phyloP scores from a whole-genome alignment of 1,284 basidiomycete genomes.

The Apiotrichum porosum region DNA sequence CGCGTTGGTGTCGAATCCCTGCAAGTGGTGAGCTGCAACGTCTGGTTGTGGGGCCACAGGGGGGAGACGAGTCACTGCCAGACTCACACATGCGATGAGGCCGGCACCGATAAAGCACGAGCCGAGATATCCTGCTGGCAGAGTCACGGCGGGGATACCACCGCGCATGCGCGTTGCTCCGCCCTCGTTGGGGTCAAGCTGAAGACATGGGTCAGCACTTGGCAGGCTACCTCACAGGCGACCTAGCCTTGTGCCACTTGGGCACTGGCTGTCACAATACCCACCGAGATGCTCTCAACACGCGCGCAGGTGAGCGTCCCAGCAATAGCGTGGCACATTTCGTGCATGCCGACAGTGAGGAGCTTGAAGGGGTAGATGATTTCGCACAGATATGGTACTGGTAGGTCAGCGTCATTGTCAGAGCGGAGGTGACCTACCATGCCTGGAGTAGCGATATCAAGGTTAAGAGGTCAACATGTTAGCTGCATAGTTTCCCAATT shows the following conservation, averaged over 20 bases:
- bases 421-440: background rate
- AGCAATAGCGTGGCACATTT: conserved; percentile 72
- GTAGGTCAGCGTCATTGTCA: too few relatives aligned
- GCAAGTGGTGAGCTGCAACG: background rate
- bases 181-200: conserved; percentile 67
- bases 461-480: too few relatives aligned
- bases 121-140: conserved; percentile 86
- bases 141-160: conserved; percentile 69
- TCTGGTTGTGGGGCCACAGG: too few relatives aligned
- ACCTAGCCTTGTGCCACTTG: conserved; percentile 23
- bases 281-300: conserved; percentile 74
- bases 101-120: conserved; percentile 84
- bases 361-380: conserved; percentile 91
- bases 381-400: conserved; percentile 41
- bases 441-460: too few relatives aligned
- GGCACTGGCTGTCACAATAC: too few relatives aligned
- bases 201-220: conserved; percentile 61
- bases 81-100: conserved; percentile 70
- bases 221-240: too few relatives aligned
- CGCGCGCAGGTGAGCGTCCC: conserved; percentile 83
- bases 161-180: conserved; percentile 91
- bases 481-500: too few relatives aligned
- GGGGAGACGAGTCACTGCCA: too few relatives aligned
- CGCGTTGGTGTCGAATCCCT: conserved; percentile 83
- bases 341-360: conserved; percentile 82